Base-by-base conservation (phyloP, 495 filamentous ascomycete species). In the Barbatosphaeria neglecta region DNA sequence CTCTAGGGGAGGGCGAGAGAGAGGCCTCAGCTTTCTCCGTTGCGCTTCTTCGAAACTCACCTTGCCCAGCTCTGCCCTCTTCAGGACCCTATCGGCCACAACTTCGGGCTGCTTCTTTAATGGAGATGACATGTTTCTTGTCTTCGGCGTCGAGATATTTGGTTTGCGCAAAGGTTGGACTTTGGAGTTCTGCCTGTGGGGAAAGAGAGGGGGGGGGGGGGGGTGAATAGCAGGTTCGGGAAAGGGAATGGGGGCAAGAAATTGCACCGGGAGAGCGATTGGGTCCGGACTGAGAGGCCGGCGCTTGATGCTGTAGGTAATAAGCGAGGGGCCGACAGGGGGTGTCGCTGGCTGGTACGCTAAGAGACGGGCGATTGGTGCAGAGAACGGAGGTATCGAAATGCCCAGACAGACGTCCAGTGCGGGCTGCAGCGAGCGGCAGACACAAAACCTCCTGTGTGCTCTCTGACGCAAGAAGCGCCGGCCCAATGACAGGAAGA, bases 31-130 rank as follows among this genome's bases (percentile, higher is more conserved):
- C 39, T 0, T 2, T 22, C 20, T 11, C 13, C 18, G n/a, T n/a
- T n/a, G n/a, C n/a, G n/a, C n/a, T n/a, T 22, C 15, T 22, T 7
- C 10, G 13, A 33, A 45, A 48, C 52, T 47, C 73, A 94, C 89
- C 81, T 90, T 90, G 58, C 87, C 85, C 53, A 94, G 81, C 68
- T 87, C 81, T 31, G 80, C 80, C 65, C 84, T 68, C 64, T 81
- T 75, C 47, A 87, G 62, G 42, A 88, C 83, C 64, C 76, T 77
- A 53, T 73, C 80, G 10, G 78, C 82, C 33, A 86, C 83, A 57
- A 73, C 76, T 48, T 81, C 80, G 19, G 81, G 80, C 58, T 76
- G 69, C 46, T 71, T 69, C 64, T 74, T 75, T 50, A 68, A 68
- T 45, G 75, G 75, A 48, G 73, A 77, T 56, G 74, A 69, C 74